These are phyloP conservation scores for Wallacemonas rigidus DNA, from an alignment of 208 protist species.

Conservation along the genomic window DNA sequence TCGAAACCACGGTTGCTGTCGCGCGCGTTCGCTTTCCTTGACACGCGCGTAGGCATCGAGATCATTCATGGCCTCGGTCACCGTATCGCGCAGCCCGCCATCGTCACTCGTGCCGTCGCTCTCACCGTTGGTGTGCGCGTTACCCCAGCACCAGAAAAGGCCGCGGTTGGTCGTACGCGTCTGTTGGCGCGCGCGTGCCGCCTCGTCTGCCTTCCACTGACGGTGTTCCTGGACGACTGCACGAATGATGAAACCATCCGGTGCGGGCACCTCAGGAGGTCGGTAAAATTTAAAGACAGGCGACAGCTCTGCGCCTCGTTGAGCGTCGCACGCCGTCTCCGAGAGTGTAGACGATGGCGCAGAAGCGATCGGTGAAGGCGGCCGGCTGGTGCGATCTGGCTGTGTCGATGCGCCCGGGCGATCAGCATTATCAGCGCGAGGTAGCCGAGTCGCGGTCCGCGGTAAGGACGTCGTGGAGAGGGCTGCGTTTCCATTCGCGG, in stretches of 20 bases:
- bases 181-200: background rate
- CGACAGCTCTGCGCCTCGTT: background rate
- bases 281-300: background rate
- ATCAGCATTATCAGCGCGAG: too few relatives aligned
- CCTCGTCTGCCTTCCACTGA: constrained; percentile 7
- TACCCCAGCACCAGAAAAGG: background rate
- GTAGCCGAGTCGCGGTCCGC: too few relatives aligned
- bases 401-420: background rate
- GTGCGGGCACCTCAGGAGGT: background rate
- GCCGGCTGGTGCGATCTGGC: background rate
- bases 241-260: constrained; percentile 12
- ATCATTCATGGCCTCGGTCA: constrained; percentile 6
- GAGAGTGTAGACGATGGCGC: background rate
- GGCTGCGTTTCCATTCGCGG: background rate
- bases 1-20: background rate
- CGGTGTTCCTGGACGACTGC: constrained; percentile 7
- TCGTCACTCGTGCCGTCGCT: background rate
- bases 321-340: background rate
- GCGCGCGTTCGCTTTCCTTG: background rate
- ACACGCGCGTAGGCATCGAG: constrained; percentile 9
- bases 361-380: background rate
- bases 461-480: background rate
- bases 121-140: background rate
- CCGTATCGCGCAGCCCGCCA: background rate
- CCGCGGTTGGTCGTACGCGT: background rate